Base-by-base conservation (phyloP, 352 stramenopile species). In the Plasmopara muralis region DNA sequence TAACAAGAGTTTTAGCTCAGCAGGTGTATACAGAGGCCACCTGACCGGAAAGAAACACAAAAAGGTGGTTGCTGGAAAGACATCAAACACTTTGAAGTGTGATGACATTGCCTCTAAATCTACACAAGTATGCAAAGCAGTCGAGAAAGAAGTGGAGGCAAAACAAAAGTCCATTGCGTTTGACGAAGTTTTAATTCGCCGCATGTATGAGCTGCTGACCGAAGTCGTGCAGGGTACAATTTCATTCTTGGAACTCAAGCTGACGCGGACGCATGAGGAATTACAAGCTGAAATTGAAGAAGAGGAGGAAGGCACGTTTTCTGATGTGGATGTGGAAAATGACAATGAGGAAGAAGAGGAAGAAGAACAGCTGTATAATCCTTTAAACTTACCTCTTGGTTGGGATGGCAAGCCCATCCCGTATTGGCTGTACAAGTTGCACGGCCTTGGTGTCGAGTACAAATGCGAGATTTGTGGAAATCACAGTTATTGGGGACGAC, bases 401-500 rank as follows among this genome's bases (percentile, higher is more conserved):
- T 99, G 93, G 94, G 96, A 99, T 70, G 97, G 97, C 41, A 99
- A 99, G 60, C 97, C 97, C 13, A 99, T 99, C 61, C 96, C 97
- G 5, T 98, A 98, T 62, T 99, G 97, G 97, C 76, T 99, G 48
- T 99, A 99, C 84, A 99, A 99, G 77, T 76, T 99, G 29, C 96
- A 99, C 63, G 97, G 97, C 2, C 87, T 99, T 20, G 97, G 97
- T 57, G 87, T 98, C 43, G 97, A 98, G 77, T 99, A 92, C 78
- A 96, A 96, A 54, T 99, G 97, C 66, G 97, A 99, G 69, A 99
- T 99, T 44, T 99, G 97, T 72, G 97, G 97, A 7, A 98, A 98
- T 63, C 90, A 98, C 73, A 97, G 85, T 41, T 99, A 99, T 76
- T 97, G 95, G 69, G 97, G 97, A 15, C 76, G 94, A 35, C 83